These are phyloP conservation scores for Nicotiana sylvestris DNA, from an alignment of 257 asterid genomes.

Conservation along the genomic window DNA sequence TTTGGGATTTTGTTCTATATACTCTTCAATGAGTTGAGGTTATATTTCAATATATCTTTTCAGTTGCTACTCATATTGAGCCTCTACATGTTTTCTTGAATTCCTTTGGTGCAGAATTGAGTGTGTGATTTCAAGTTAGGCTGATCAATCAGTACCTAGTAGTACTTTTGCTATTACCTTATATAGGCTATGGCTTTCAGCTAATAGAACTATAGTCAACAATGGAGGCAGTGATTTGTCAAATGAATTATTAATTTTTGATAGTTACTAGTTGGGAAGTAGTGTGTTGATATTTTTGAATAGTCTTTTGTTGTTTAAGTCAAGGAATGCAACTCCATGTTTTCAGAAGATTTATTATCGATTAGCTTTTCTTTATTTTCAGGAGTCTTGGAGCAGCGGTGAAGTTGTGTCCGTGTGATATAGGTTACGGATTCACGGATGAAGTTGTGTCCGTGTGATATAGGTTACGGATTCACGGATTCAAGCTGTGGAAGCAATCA, in stretches of 20 bases:
- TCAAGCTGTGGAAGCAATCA: too few relatives aligned
- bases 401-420: too few relatives aligned
- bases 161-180: neutral
- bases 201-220: neutral
- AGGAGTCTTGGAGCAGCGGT: too few relatives aligned
- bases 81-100: neutral
- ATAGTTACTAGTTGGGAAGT: neutral
- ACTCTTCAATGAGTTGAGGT: neutral
- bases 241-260: neutral
- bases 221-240: neutral
- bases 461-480: too few relatives aligned
- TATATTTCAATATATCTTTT: neutral
- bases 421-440: too few relatives aligned
- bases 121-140: neutral
- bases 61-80: neutral
- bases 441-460: too few relatives aligned
- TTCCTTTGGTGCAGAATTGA: neutral
- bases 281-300: neutral
- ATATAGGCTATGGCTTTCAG: neutral
- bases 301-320: neutral
- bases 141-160: neutral
- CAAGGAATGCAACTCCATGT: neutral
- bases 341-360: neutral
- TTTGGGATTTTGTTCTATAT: slow-evolving; percentile 1
- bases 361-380: neutral